Percentiles rank a stretch among this genome's conserved stretches.
These are phyloP conservation scores for Microcyclospora pomicola DNA, from an alignment of 2,329 filamentous ascomycete species.

Conservation along the genomic window DNA sequence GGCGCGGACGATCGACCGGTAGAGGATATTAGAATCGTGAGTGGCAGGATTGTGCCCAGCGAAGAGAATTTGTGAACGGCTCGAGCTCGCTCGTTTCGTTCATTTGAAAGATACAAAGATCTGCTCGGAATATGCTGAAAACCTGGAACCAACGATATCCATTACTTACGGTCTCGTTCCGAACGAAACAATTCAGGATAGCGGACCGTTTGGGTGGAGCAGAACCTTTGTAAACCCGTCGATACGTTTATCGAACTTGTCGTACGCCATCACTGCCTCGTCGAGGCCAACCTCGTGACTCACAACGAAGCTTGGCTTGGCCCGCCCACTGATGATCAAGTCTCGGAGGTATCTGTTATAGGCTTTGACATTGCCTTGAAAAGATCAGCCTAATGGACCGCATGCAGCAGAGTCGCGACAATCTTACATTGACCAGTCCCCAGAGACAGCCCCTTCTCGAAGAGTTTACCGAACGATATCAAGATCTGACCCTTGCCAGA, in stretches of 20 bases:
- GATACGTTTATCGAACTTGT: constrained; percentile 52
- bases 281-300: constrained; percentile 51
- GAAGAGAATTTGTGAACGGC: constrained; percentile 2
- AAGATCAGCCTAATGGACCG: too few species aligned
- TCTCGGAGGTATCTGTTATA: constrained; percentile 55
- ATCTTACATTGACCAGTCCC: constrained; percentile 47
- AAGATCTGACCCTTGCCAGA: constrained; percentile 50
- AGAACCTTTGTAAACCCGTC: constrained; percentile 56
- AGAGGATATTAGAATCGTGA: constrained; percentile 69
- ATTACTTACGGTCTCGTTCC: neutral
- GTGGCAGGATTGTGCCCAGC: constrained; percentile 52
- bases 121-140: too few species aligned
- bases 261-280: constrained; percentile 46
- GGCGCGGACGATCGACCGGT: constrained; percentile 65
- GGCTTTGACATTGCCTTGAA: constrained; percentile 44
- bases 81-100: neutral
- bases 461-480: constrained; percentile 52
- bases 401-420: constrained; percentile 40
- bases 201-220: constrained; percentile 49
- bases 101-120: neutral
- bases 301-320: constrained; percentile 54
- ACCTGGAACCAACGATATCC: neutral
- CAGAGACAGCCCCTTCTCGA: constrained; percentile 51
- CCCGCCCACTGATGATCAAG: constrained; percentile 49
- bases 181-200: constrained; percentile 5